Evolutionary conservation across 345 rosid species (phyloP).

Genomic region (Populus davidiana): DNA sequence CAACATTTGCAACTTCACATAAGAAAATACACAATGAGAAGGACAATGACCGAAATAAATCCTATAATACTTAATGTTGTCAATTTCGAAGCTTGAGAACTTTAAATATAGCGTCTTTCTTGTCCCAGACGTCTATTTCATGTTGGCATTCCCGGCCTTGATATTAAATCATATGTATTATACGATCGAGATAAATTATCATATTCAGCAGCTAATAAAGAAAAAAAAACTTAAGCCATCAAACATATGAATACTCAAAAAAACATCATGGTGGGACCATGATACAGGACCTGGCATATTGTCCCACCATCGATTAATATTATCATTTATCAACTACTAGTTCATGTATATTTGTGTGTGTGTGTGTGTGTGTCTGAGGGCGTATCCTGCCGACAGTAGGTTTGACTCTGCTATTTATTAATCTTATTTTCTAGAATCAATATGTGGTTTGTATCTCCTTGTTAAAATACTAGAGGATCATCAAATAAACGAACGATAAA

Average conservation of each 20-base stretch:
- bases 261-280: neutral
- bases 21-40: neutral
- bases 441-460: neutral
- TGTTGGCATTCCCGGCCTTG: neutral
- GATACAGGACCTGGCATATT: neutral
- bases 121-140: slow-evolving; percentile 1
- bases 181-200: neutral
- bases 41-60: neutral
- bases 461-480: neutral
- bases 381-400: slow-evolving; percentile 1
- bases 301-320: slow-evolving; percentile 3
- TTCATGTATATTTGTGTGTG: neutral
- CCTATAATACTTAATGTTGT: neutral
- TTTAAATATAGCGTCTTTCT: neutral
- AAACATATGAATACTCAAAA: neutral
- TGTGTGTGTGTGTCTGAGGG: neutral
- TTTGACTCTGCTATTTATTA: slow-evolving; percentile 4
- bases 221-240: neutral
- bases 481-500: neutral
- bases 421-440: neutral
- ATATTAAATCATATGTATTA: neutral
- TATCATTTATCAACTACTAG: neutral
- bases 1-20: neutral
- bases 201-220: neutral
- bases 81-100: neutral